A percentile compares a stretch with the other conserved stretches of the same genome.
phyloP scores from a whole-genome alignment of 2,329 filamentous ascomycete species.

The Xylaria sp. region DNA sequence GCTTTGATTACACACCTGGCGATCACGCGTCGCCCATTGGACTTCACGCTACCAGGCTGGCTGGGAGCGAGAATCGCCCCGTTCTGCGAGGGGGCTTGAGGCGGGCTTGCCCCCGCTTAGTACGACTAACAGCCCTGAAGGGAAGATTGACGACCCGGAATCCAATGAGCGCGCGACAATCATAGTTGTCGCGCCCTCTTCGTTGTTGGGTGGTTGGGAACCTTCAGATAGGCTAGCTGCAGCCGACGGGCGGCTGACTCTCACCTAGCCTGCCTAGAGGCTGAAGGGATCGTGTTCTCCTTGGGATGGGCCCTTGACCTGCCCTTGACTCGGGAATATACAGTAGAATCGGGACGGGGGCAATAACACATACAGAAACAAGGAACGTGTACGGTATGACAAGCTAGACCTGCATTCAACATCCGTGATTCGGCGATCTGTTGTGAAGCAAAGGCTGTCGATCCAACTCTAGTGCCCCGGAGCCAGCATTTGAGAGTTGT shows the following conservation, averaged over 20 bases:
- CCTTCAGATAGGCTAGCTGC: conserved; percentile 17
- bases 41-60: background rate
- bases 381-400: background rate
- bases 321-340: background rate
- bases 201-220: conserved; percentile 6
- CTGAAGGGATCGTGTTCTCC: background rate
- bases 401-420: background rate
- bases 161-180: conserved; percentile 5
- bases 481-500: background rate
- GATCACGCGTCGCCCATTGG: background rate
- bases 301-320: conserved; percentile 13
- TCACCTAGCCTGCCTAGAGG: conserved; percentile 23
- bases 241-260: conserved; percentile 23
- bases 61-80: conserved; percentile 5
- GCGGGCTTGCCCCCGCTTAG: conserved; percentile 1
- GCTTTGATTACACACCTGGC: background rate
- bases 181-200: conserved; percentile 1
- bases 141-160: background rate
- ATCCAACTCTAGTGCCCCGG: background rate
- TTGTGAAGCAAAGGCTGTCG: conserved; percentile 5
- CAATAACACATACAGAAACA: conserved; percentile 14
- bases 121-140: conserved; percentile 10
- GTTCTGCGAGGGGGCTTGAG: background rate
- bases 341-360: background rate
- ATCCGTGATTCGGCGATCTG: background rate